Conservation (phyloP, 148 eudicot species). For the Talinum fruticosum region DNA sequence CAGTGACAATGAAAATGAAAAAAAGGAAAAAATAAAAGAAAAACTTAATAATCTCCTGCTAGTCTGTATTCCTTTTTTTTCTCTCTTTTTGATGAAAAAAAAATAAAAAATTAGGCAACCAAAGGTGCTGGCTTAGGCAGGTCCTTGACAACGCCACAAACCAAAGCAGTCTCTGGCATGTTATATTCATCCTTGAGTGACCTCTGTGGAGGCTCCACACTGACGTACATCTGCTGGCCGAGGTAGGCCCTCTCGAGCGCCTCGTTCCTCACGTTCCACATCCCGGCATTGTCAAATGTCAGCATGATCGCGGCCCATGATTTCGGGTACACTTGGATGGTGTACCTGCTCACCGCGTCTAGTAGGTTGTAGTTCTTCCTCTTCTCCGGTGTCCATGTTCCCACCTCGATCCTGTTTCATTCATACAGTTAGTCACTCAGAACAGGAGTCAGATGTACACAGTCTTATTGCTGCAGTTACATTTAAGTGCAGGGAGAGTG, state of each 20-base stretch:
- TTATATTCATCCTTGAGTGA: conserved; percentile 50
- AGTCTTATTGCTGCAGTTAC: no score
- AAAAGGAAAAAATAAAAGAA: background rate
- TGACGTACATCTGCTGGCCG: conserved; percentile 51
- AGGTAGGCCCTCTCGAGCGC: conserved; percentile 28
- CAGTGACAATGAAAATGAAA: background rate
- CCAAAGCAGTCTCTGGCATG: conserved; percentile 25
- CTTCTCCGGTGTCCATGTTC: conserved; percentile 48
- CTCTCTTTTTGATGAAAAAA: background rate
- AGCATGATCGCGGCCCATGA: conserved; percentile 52
- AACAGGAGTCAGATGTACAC: background rate
- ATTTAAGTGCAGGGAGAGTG: no score
- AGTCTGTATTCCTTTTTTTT: no score
- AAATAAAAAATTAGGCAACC: background rate
- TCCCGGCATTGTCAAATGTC: conserved; percentile 47
- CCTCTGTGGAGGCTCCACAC: conserved; percentile 37
- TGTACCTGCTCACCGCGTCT: conserved; percentile 49
- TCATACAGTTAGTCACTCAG: background rate
- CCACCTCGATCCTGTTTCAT: conserved; percentile 43
- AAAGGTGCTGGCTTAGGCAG: conserved; percentile 36
- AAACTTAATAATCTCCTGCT: background rate
- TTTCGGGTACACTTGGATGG: conserved; percentile 53
- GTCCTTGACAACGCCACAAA: conserved; percentile 46
- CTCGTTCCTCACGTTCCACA: conserved; percentile 52
- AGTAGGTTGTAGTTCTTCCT: conserved; percentile 57